These are phyloP conservation scores for Scedosporium boydii DNA, from an alignment of 2,329 filamentous ascomycete species.

Conservation along the genomic window DNA sequence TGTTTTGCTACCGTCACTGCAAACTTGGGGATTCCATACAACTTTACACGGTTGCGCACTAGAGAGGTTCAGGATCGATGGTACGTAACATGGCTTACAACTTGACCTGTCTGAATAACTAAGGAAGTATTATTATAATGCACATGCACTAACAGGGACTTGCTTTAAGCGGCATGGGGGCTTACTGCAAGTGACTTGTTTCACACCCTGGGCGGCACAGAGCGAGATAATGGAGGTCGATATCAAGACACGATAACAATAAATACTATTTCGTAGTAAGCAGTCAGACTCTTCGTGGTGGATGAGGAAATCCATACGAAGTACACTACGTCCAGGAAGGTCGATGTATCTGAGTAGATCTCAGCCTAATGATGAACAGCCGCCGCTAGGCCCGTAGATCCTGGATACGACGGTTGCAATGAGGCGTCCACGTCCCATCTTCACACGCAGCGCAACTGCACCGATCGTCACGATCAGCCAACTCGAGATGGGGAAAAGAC, in stretches of 20 bases:
- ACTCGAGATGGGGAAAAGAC: background rate
- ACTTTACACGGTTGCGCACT: background rate
- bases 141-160: background rate
- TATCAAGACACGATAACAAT: no score
- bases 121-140: background rate
- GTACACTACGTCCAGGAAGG: background rate
- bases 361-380: constrained; percentile 1
- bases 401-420: constrained; percentile 3
- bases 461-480: constrained; percentile 5
- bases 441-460: background rate
- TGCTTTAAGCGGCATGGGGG: no score
- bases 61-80: background rate
- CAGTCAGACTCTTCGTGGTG: no score
- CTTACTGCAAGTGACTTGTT: no score
- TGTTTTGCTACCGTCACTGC: background rate
- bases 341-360: background rate
- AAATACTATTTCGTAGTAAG: no score
- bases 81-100: constrained; percentile 1
- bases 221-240: no score
- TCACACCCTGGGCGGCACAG: no score
- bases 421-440: background rate
- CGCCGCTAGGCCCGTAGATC: background rate
- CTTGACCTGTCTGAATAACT: constrained; percentile 1
- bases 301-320: no score
- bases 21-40: background rate